Base-by-base conservation (phyloP, 2,329 filamentous ascomycete species). In the Claviceps sp. region DNA sequence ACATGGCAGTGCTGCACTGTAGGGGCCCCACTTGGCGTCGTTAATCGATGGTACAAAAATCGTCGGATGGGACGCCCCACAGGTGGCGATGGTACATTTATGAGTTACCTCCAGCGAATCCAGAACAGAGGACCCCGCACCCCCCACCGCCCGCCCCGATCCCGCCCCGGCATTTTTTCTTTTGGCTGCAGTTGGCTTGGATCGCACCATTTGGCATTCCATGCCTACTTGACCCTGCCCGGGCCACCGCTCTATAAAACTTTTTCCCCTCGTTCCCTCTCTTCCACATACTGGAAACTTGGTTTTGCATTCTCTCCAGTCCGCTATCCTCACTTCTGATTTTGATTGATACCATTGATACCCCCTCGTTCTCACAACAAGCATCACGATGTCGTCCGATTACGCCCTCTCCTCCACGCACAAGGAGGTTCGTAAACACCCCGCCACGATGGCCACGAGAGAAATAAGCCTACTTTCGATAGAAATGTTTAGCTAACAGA, bases 361-460 rank as follows among this genome's bases (percentile, higher is more conserved):
- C 9, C 29, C 8, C 45, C 42, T 53, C 23, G 39, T 50, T 51
- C 39, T 13, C 16, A 34, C 16, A 29, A 52, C 52, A 52, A 34
- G 5, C 42, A 46, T 52, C 55, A 66, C 57, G 64, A 73, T 73
- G 70, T 62, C 69, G 62, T 55, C 71, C 54, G 68, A 72, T 56
- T 79, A 79, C 66, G 72, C 76, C 59, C 70, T 79, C 61, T 70
- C 75, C 50, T 66, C 71, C 63, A 62, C 71, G 61, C 76, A 78
- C 72, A 77, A 76, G 67, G 70, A 77, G 66, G 75, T 77, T 59
- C 51, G 70, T 67, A 55, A 53, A 36, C n/a, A n/a, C 45, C 43
- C 29, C 49, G 16, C 50, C 39, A 58, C 58, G 51, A 57, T 39
- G 49, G 49, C 46, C 47, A 50, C 50, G 52, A 52, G 38, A 8